phyloP scores from a whole-genome alignment of 225 moss, liverwort and hornwort genomes.

The Physcomitrellopsis africana region DNA sequence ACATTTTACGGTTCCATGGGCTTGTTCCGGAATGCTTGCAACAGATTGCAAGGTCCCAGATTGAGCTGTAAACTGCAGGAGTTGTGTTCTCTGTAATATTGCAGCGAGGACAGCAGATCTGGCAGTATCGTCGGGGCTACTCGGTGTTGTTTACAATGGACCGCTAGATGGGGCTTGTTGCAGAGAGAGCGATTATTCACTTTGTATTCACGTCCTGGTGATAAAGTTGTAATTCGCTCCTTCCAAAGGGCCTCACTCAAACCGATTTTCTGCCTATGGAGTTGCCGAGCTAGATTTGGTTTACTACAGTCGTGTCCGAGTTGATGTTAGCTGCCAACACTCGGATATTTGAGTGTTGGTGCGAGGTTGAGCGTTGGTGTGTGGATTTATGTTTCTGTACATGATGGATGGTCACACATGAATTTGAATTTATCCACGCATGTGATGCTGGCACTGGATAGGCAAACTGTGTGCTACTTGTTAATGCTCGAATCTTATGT shows the following conservation, averaged over 20 bases:
- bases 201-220: conserved; percentile 13
- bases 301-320: too few relatives aligned
- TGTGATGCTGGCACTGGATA: too few relatives aligned
- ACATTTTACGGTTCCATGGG: conserved; percentile 31
- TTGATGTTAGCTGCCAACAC: too few relatives aligned
- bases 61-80: conserved; percentile 26
- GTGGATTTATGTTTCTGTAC: too few relatives aligned
- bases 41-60: conserved; percentile 20
- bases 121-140: conserved; percentile 23
- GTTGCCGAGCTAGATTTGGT: too few relatives aligned
- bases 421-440: too few relatives aligned
- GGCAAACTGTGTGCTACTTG: too few relatives aligned
- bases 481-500: too few relatives aligned
- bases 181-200: conserved; percentile 13
- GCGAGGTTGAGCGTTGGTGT: too few relatives aligned
- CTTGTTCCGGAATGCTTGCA: conserved; percentile 24
- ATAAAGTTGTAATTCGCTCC: conserved; percentile 10
- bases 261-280: too few relatives aligned
- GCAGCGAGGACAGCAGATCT: conserved; percentile 18
- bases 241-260: not conserved
- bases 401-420: too few relatives aligned
- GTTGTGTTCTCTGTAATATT: conserved; percentile 24
- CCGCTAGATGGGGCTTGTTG: conserved; percentile 18
- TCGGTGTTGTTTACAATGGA: conserved; percentile 17
- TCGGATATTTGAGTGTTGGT: too few relatives aligned